Percentiles rank a stretch among this genome's conserved stretches.
Conservation (phyloP, 2,329 filamentous ascomycete species). For the Pseudogymnoascus sp. region DNA sequence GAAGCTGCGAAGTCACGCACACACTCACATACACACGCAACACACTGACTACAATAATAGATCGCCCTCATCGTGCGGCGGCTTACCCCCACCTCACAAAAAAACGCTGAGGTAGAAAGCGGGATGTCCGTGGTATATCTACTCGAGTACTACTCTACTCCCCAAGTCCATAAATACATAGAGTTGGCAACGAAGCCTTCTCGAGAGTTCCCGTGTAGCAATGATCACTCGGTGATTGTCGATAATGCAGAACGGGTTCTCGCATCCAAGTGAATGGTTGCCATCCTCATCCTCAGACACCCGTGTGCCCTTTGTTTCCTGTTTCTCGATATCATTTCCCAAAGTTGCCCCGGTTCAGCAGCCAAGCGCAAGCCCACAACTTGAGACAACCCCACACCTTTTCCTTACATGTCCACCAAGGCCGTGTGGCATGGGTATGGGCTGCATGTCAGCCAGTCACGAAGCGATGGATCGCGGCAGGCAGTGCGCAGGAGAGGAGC, state of each 20-base stretch:
- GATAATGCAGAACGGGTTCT: not conserved
- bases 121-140: not conserved
- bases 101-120: not conserved
- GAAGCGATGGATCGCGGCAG: not conserved
- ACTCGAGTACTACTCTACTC: not conserved
- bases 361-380: constrained; percentile 1
- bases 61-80: not conserved
- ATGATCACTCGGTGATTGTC: not conserved
- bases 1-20: not conserved
- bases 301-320: not conserved
- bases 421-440: constrained; percentile 1
- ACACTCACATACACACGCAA: not conserved
- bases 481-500: not conserved
- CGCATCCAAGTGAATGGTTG: not conserved
- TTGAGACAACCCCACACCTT: constrained; percentile 2
- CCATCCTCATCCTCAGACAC: not conserved
- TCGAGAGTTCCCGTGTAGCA: not conserved
- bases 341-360: not conserved
- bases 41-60: not conserved
- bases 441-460: not conserved
- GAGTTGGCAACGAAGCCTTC: not conserved
- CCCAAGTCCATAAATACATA: not conserved
- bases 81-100: not conserved
- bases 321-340: constrained; percentile 3
- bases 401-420: constrained; percentile 1